These are phyloP conservation scores for Aspergillus affinis DNA, from an alignment of 495 filamentous ascomycete genomes.

Conservation along the genomic window DNA sequence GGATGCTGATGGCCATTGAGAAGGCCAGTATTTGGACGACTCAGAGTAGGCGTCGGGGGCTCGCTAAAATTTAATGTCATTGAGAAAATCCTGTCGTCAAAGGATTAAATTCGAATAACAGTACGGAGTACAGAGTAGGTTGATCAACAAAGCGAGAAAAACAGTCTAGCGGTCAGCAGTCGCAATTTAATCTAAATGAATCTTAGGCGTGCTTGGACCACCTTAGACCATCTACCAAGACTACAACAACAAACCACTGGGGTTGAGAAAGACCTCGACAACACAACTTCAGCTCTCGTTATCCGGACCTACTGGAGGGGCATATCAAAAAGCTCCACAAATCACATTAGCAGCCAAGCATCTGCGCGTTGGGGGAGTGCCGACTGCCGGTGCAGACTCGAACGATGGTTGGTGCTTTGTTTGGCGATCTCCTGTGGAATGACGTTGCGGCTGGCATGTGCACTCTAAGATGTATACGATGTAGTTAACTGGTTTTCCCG, in stretches of 20 bases:
- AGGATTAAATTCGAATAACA: too few relatives aligned
- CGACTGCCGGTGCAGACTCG: background rate
- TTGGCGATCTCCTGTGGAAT: constrained; percentile 4
- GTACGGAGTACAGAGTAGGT: too few relatives aligned
- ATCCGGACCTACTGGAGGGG: background rate
- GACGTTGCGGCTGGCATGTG: constrained; percentile 1
- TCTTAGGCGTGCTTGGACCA: background rate
- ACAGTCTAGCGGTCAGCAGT: background rate
- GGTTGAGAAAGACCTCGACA: background rate
- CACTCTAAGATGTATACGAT: too few relatives aligned
- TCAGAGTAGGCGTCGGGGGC: constrained; percentile 37
- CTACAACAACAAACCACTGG: background rate
- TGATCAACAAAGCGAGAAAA: background rate
- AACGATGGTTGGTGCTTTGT: background rate
- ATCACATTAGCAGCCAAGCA: background rate
- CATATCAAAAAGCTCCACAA: background rate
- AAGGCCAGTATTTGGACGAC: constrained; percentile 34
- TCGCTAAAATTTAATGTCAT: constrained; percentile 36
- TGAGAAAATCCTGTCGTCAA: background rate
- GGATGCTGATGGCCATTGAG: constrained; percentile 32
- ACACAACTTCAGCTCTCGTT: background rate
- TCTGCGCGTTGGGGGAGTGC: background rate
- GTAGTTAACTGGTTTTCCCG: too few relatives aligned
- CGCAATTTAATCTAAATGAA: background rate
- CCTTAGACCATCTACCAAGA: background rate